Evolutionary conservation across 495 filamentous ascomycete genomes (phyloP).

Genomic region (Lichenothelia convexa): DNA sequence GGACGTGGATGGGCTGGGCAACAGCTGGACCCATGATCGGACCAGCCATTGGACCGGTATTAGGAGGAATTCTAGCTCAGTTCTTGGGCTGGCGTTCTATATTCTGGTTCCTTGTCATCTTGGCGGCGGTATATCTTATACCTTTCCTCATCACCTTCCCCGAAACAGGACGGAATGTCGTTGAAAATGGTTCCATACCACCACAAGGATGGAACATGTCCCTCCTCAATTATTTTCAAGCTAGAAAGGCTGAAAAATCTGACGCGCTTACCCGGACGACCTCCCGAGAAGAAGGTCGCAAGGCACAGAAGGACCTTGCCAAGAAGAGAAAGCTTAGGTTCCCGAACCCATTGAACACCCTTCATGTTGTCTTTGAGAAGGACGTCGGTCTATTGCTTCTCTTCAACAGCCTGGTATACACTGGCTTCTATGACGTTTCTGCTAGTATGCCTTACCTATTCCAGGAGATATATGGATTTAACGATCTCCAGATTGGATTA

Average conservation of each 20-base stretch:
- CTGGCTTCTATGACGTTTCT: slow-evolving; percentile 36
- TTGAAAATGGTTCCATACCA: slow-evolving; percentile 23
- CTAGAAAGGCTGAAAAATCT: slow-evolving; percentile 11
- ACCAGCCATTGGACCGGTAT: slow-evolving; percentile 14
- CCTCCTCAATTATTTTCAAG: slow-evolving; percentile 20
- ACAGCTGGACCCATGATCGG: slow-evolving; percentile 17
- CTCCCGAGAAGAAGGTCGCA: slow-evolving; percentile 6
- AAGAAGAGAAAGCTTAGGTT: slow-evolving; percentile 34
- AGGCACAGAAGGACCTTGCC: slow-evolving; percentile 15
- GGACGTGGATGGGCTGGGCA: slow-evolving; percentile 21
- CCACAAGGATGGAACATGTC: slow-evolving; percentile 24
- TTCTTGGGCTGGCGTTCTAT: slow-evolving; percentile 18
- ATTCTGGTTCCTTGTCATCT: slow-evolving; percentile 19
- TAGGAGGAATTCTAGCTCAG: slow-evolving; percentile 16
- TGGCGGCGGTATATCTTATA: slow-evolving; percentile 20
- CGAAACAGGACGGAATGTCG: slow-evolving; percentile 16
- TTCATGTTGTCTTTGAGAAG: slow-evolving; percentile 47
- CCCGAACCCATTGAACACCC: slow-evolving; percentile 52
- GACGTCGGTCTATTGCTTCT: slow-evolving; percentile 41
- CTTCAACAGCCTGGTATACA: slow-evolving; percentile 37
- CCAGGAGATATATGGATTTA: slow-evolving; percentile 40
- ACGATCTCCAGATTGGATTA: slow-evolving; percentile 48
- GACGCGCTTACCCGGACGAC: slow-evolving; percentile 11
- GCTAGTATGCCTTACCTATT: slow-evolving; percentile 44
- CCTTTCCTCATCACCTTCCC: slow-evolving; percentile 13